phyloP scores from a whole-genome alignment of 495 filamentous ascomycete genomes.

The Podospora pseudopauciseta region DNA sequence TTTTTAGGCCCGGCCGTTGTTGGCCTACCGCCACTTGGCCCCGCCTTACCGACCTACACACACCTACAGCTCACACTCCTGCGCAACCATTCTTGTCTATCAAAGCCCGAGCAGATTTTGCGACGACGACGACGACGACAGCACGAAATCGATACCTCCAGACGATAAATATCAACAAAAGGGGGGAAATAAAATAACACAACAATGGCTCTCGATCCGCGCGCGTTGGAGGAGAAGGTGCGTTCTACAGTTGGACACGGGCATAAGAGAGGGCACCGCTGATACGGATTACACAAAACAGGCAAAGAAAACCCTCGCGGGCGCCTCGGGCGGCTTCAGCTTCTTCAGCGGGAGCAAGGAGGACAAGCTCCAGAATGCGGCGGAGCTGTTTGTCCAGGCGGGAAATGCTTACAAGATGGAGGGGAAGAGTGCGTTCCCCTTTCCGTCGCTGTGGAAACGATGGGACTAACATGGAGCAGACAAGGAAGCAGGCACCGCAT shows the following conservation, averaged over 20 bases:
- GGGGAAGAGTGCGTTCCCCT: conserved; percentile 54
- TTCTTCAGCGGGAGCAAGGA: conserved; percentile 73
- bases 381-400: conserved; percentile 74
- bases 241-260: conserved; percentile 17
- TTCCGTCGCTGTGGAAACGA: background rate
- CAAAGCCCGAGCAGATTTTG: background rate
- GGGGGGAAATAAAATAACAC: conserved; percentile 14
- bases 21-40: background rate
- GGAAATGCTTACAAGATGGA: conserved; percentile 77
- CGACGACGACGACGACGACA: background rate
- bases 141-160: background rate
- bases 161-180: background rate
- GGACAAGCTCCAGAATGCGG: conserved; percentile 78
- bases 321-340: conserved; percentile 64
- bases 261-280: conserved; percentile 18
- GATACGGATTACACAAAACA: conserved; percentile 36
- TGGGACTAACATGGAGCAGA: conserved; percentile 42
- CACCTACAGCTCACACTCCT: background rate
- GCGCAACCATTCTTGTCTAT: background rate
- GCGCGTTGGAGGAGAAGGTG: conserved; percentile 46
- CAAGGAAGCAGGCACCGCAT: conserved; percentile 75
- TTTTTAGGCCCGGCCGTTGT: background rate
- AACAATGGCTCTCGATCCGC: conserved; percentile 49
- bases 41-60: background rate
- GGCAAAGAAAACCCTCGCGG: conserved; percentile 73